These are phyloP conservation scores for Emericellopsis terricola DNA, from an alignment of 495 filamentous ascomycete genomes.

Conservation along the genomic window DNA sequence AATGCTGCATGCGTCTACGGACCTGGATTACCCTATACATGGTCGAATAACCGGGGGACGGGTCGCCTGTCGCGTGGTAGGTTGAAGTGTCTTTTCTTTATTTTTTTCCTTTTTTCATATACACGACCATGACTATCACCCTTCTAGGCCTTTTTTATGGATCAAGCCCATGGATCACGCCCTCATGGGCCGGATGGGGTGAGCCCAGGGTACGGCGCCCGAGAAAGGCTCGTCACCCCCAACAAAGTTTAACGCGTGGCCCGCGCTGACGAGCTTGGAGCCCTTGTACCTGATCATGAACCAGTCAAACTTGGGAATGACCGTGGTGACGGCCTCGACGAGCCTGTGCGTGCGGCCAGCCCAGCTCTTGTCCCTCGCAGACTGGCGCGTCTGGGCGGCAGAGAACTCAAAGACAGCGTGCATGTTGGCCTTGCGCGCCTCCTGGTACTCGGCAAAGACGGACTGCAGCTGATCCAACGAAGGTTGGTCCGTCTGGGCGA, in stretches of 20 bases:
- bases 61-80: too few relatives aligned
- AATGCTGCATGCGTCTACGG: too few relatives aligned
- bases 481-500: background rate
- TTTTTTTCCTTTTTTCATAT: background rate
- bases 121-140: background rate
- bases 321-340: background rate
- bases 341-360: background rate
- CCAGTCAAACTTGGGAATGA: background rate
- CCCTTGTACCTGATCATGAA: background rate
- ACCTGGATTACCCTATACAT: too few relatives aligned
- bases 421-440: background rate
- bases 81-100: too few relatives aligned
- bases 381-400: background rate
- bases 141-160: background rate
- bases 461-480: background rate
- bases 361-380: background rate
- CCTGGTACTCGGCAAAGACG: background rate
- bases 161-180: too few relatives aligned
- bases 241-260: background rate
- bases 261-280: background rate
- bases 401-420: background rate
- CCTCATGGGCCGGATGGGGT: background rate
- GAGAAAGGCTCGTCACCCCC: background rate
- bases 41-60: too few relatives aligned
- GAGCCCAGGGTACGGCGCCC: conserved; percentile 6